Conservation (phyloP, 1,284 basidiomycete species). For the Trametes sp. region DNA sequence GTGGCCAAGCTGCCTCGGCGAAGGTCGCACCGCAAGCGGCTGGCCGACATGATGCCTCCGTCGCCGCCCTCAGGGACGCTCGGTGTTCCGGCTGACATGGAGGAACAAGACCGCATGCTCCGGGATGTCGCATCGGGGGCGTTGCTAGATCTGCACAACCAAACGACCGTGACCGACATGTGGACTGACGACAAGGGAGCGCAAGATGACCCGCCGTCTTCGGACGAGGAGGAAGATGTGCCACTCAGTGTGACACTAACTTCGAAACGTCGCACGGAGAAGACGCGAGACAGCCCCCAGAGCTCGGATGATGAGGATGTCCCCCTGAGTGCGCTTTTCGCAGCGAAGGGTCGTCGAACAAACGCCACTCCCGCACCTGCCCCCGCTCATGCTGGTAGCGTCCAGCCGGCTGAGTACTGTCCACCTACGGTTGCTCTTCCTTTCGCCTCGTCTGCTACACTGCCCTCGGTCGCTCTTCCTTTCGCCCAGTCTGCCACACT, state of each 20-base stretch:
- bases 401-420: neutral
- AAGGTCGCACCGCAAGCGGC: slow-evolving; percentile 2
- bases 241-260: slow-evolving; percentile 17
- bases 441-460: neutral
- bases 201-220: slow-evolving; percentile 27
- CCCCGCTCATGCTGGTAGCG: neutral
- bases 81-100: slow-evolving; percentile 16
- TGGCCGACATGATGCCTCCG: neutral
- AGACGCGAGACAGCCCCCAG: neutral
- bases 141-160: slow-evolving; percentile 5
- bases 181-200: slow-evolving; percentile 13
- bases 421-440: neutral
- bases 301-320: neutral
- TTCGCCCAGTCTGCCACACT: neutral
- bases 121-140: slow-evolving; percentile 16
- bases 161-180: neutral
- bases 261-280: neutral
- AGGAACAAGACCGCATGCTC: slow-evolving; percentile 17
- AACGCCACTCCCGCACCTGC: neutral
- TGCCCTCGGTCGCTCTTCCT: neutral
- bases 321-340: neutral
- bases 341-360: neutral
- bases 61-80: neutral
- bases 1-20: slow-evolving; percentile 6
- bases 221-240: slow-evolving; percentile 32